Percentiles rank a stretch among this genome's conserved stretches.
Conservation (phyloP, 257 asterid species). For the Echium plantagineum region DNA sequence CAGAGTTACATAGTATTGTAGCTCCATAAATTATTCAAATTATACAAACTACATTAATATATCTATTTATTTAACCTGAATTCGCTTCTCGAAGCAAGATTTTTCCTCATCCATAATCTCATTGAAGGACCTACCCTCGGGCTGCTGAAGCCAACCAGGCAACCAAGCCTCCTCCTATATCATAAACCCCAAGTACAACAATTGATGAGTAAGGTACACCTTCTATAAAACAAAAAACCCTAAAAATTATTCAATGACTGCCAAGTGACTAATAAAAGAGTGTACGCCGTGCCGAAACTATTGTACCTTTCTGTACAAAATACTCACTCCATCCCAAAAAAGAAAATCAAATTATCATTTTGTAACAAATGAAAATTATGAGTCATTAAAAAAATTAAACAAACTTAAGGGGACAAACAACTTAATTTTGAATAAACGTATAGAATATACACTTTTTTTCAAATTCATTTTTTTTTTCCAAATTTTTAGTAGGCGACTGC, state of each 20-base stretch:
- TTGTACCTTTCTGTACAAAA: neutral
- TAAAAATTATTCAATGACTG: neutral
- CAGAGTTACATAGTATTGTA: neutral
- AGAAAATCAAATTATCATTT: no score
- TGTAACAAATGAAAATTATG: no score
- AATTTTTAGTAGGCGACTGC: no score
- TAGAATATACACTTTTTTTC: no score
- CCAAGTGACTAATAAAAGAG: neutral
- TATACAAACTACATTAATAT: neutral
- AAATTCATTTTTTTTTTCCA: no score
- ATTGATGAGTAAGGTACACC: neutral
- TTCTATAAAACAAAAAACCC: neutral
- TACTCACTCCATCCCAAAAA: no score
- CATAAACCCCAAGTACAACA: neutral
- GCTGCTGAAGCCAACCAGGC: slow-evolving; percentile 56
- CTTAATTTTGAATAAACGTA: no score
- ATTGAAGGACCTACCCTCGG: slow-evolving; percentile 15
- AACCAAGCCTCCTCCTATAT: slow-evolving; percentile 54
- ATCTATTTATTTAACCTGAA: slow-evolving; percentile 25
- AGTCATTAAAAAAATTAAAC: no score
- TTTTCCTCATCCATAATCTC: slow-evolving; percentile 17
- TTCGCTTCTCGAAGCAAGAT: slow-evolving; percentile 25
- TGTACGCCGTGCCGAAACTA: no score
- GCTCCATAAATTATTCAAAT: neutral
- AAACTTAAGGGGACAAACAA: no score